Evolutionary conservation across 495 filamentous ascomycete genomes (phyloP).

Genomic region (Tuber umbilicatum): DNA sequence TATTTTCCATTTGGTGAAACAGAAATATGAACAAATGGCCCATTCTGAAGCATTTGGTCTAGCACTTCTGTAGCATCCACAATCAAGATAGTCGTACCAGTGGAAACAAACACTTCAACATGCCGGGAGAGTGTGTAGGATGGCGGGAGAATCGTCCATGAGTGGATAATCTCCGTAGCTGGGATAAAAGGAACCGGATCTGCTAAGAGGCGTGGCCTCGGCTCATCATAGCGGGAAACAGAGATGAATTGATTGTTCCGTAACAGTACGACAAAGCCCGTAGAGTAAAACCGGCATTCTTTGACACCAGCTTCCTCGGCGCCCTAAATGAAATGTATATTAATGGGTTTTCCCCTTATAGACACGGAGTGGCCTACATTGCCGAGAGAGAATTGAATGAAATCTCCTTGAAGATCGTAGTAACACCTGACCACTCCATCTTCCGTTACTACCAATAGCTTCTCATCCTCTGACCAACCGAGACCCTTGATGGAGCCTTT

Average conservation of each 20-base stretch:
- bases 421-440: conserved; percentile 91
- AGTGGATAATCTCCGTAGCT: conserved; percentile 55
- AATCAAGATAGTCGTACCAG: conserved; percentile 74
- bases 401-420: conserved; percentile 84
- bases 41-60: conserved; percentile 80
- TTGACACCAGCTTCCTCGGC: conserved; percentile 80
- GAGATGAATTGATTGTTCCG: conserved; percentile 80
- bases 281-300: conserved; percentile 82
- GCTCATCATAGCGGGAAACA: conserved; percentile 84
- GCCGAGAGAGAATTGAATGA: conserved; percentile 90
- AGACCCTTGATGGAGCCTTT: conserved; percentile 81
- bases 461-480: conserved; percentile 96
- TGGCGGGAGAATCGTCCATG: conserved; percentile 85
- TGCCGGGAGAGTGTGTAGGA: conserved; percentile 86
- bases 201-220: conserved; percentile 75
- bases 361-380: conserved; percentile 50
- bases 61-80: conserved; percentile 84
- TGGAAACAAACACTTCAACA: conserved; percentile 85
- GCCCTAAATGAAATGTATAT: conserved; percentile 47
- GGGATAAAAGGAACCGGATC: conserved; percentile 51
- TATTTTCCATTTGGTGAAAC: conserved; percentile 88
- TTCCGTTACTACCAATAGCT: conserved; percentile 76
- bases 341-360: not conserved
- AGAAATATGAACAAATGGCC: conserved; percentile 82
- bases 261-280: conserved; percentile 87